phyloP scores from a whole-genome alignment of 495 filamentous ascomycete genomes.

The Recurvomyces mirabilis region DNA sequence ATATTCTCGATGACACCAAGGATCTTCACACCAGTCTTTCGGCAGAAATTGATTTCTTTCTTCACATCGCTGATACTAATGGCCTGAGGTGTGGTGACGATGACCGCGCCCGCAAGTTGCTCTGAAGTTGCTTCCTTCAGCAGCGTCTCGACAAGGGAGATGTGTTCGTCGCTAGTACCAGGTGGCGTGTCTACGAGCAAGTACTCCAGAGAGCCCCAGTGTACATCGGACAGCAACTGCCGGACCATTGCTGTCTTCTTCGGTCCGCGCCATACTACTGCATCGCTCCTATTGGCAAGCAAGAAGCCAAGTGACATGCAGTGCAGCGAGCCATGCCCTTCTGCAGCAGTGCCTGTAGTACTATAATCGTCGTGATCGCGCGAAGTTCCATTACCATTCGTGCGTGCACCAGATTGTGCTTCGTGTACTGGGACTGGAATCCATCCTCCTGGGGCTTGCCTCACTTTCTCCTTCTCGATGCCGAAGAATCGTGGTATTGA shows the following conservation, averaged over 20 bases:
- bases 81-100: slow-evolving; percentile 94
- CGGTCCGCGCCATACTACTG: slow-evolving; percentile 92
- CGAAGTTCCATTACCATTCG: slow-evolving; percentile 5
- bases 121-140: slow-evolving; percentile 40
- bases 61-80: slow-evolving; percentile 85
- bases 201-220: slow-evolving; percentile 82
- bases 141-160: slow-evolving; percentile 79
- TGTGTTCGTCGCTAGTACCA: slow-evolving; percentile 94
- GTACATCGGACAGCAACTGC: slow-evolving; percentile 83
- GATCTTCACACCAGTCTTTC: slow-evolving; percentile 68
- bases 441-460: slow-evolving; percentile 81
- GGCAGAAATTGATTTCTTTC: slow-evolving; percentile 94
- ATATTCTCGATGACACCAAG: slow-evolving; percentile 96
- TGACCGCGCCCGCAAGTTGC: slow-evolving; percentile 66
- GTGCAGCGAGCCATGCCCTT: slow-evolving; percentile 51
- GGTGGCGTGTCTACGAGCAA: slow-evolving; percentile 92
- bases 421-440: slow-evolving; percentile 73
- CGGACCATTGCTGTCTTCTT: slow-evolving; percentile 99
- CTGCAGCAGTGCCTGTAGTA: too few species aligned
- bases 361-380: too few species aligned
- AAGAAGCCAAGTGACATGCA: slow-evolving; percentile 95
- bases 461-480: slow-evolving; percentile 79
- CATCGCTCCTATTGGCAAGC: slow-evolving; percentile 68
- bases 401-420: slow-evolving; percentile 27
- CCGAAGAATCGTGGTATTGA: slow-evolving; percentile 90